Conservation (phyloP, 2,329 filamentous ascomycete genomes). For the Xylaria sp. region DNA sequence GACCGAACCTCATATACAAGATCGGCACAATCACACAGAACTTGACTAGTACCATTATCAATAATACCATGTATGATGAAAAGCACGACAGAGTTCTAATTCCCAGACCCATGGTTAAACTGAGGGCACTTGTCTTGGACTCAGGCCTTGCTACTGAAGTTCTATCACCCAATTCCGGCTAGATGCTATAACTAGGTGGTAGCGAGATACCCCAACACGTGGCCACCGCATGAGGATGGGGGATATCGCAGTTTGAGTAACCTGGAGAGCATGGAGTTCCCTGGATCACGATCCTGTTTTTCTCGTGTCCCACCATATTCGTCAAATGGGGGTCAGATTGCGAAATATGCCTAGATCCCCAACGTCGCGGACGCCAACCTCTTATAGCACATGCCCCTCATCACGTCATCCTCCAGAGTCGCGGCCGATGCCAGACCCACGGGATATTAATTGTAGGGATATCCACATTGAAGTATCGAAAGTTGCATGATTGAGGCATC, state of each 20-base stretch:
- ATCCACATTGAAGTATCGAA: not conserved
- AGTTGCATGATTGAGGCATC: not conserved
- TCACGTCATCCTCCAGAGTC: slow-evolving; percentile 28
- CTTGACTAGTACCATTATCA: not conserved
- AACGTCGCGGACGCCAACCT: not conserved
- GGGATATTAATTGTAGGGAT: slow-evolving; percentile 11
- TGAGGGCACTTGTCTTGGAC: not conserved
- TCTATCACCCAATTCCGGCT: not conserved
- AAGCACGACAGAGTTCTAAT: slow-evolving; percentile 27
- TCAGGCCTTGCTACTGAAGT: not conserved
- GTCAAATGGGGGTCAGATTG: slow-evolving; percentile 22
- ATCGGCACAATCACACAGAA: not conserved
- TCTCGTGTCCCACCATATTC: slow-evolving; percentile 19
- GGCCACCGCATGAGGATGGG: not conserved
- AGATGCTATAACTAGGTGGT: not conserved
- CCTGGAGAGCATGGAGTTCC: not conserved
- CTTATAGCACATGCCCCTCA: slow-evolving; percentile 25
- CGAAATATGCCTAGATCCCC: slow-evolving; percentile 9
- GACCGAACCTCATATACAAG: slow-evolving; percentile 2
- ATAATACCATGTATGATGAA: slow-evolving; percentile 30
- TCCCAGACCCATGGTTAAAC: not conserved
- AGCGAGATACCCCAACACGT: not conserved
- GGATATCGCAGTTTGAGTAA: not conserved
- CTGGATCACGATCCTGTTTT: not conserved
- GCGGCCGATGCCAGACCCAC: slow-evolving; percentile 7